Evolutionary conservation across 2,329 filamentous ascomycete genomes (phyloP), one percentile per base, ranked within the genome.

Genomic region (Monilinia fructicola): DNA sequence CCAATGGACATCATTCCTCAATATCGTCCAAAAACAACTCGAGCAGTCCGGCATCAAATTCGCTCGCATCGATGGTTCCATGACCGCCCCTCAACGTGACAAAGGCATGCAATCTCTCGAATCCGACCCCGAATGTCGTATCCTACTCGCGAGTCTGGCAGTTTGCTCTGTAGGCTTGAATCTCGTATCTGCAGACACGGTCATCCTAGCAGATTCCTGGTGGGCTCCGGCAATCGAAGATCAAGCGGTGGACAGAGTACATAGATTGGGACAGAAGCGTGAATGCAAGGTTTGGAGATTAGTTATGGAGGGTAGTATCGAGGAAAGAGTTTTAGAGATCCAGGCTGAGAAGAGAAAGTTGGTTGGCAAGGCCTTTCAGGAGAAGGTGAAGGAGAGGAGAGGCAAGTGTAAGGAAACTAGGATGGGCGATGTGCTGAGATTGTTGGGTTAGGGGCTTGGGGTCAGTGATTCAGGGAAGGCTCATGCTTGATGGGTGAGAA

Each of bases 171-270:
- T 97, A 1, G 93, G 93, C 0, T 82, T 97, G 55, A 96, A 96
- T 73, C 84, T 97, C 16, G 91, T 93, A 0, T 88, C 91, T 0
- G 93, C 93, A 0, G 92, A 95, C 73, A 93, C 93, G 9, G 91
- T 96, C 67, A 87, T 97, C 55, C 81, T 97, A 26, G 86, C 87
- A 0, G 93, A 97, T 77, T 90, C 86, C 67, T 97, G 92, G 93
- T 97, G 93, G 90, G 92, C 93, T 1, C 93, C 93, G 0, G 92
- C 92, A 0, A 95, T 97, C 65, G 93, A 97, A 77, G 92, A 96
- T 72, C 93, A 97, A 76, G 93, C 93, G 4, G 84, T 96, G 3
- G 93, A 97, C 75, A 89, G 93, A 5, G 92, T 97, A 9, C 91
- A 97, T 75, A 85, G 93, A 0, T 82, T 97, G 0, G 93, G 93